phyloP scores from a whole-genome alignment of 2,329 filamentous ascomycete species.

The Venturiaceae sp. region DNA sequence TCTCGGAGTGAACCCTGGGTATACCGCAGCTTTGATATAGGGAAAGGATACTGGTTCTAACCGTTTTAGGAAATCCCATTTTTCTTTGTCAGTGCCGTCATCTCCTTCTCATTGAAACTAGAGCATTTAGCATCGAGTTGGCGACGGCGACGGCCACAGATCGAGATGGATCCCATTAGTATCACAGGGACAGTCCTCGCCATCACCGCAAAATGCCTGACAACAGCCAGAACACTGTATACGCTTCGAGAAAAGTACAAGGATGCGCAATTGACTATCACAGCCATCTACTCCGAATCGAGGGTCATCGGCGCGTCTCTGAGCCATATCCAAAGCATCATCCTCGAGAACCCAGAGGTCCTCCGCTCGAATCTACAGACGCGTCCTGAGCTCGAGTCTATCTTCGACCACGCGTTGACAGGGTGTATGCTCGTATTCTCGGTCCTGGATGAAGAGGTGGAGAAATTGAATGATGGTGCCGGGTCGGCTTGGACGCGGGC shows the following conservation, averaged over 20 bases:
- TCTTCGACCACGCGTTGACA: slow-evolving; percentile 22
- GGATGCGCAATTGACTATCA: slow-evolving; percentile 21
- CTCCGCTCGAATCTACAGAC: slow-evolving; percentile 10
- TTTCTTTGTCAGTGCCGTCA: too few relatives aligned
- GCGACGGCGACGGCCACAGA: too few relatives aligned
- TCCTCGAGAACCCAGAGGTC: slow-evolving; percentile 15
- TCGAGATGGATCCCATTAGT: not conserved
- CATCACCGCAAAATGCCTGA: slow-evolving; percentile 22
- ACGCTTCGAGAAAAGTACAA: slow-evolving; percentile 20
- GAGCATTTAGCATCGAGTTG: too few relatives aligned
- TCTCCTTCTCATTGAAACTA: too few relatives aligned
- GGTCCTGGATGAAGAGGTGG: slow-evolving; percentile 22
- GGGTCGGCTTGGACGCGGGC: slow-evolving; percentile 17
- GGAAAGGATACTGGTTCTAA: too few relatives aligned
- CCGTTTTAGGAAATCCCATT: too few relatives aligned
- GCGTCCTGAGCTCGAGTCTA: slow-evolving; percentile 20
- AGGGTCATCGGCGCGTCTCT: slow-evolving; percentile 23
- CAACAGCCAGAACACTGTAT: slow-evolving; percentile 20
- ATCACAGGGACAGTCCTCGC: not conserved
- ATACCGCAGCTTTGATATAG: too few relatives aligned
- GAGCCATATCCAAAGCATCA: slow-evolving; percentile 20
- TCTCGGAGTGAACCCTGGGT: too few relatives aligned
- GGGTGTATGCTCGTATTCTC: slow-evolving; percentile 23
- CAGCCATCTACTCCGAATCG: slow-evolving; percentile 23
- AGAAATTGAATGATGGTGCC: slow-evolving; percentile 15